phyloP scores from a whole-genome alignment of 495 filamentous ascomycete species.

The Friedmanniomyces endolithicus region DNA sequence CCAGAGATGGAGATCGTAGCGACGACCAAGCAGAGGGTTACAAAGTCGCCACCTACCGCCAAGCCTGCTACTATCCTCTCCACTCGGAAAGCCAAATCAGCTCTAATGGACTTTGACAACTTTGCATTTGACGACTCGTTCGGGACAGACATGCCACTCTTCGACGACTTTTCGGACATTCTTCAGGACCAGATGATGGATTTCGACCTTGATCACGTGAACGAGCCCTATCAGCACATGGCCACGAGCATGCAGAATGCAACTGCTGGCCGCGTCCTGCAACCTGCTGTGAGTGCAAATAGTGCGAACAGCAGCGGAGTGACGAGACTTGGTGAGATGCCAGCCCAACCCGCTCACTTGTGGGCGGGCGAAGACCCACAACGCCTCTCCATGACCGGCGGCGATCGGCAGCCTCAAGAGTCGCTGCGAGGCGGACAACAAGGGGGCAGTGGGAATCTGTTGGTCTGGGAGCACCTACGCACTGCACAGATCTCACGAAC shows the following conservation, averaged over 20 bases:
- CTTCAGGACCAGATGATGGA: not conserved
- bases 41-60: not conserved
- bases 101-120: not conserved
- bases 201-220: not conserved
- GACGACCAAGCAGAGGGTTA: conserved; percentile 8
- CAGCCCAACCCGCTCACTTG: no score
- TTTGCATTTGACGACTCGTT: not conserved
- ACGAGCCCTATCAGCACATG: not conserved
- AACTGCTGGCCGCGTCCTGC: not conserved
- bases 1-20: conserved; percentile 12
- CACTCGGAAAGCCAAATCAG: not conserved
- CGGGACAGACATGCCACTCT: conserved; percentile 9
- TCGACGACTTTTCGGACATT: conserved; percentile 9
- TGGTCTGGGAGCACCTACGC: conserved; percentile 7
- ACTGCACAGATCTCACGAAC: conserved; percentile 5
- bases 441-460: not conserved
- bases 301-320: not conserved
- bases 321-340: not conserved
- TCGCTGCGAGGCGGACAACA: no score
- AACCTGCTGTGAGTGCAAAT: not conserved
- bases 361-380: no score
- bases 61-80: not conserved
- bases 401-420: no score
- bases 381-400: no score
- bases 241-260: not conserved